Conservation (phyloP, 305 asterid genomes). For the Solanum hybrid region DNA sequence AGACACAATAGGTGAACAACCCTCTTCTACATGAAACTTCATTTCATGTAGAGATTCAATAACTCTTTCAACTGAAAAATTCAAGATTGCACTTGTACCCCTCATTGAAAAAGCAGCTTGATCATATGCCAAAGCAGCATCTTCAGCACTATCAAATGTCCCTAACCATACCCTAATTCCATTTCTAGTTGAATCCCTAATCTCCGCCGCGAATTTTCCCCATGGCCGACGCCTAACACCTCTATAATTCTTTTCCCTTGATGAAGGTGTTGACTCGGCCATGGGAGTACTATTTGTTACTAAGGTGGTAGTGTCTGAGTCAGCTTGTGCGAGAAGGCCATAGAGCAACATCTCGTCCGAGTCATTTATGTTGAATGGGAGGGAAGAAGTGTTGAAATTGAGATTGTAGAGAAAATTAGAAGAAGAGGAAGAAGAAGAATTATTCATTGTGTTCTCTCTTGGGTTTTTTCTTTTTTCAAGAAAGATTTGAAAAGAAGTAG, state of each 20-base stretch:
- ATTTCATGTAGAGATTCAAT: conserved; percentile 53
- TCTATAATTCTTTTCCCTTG: background rate
- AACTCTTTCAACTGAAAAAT: conserved; percentile 60
- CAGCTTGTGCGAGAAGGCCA: conserved; percentile 27
- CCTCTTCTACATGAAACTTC: conserved; percentile 31
- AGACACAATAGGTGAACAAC: conserved; percentile 63
- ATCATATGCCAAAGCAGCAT: conserved; percentile 78
- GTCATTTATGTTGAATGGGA: conserved; percentile 52
- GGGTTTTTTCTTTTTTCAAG: fast-evolving
- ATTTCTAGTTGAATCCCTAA: conserved; percentile 54
- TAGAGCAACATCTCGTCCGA: conserved; percentile 52
- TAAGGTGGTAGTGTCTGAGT: background rate
- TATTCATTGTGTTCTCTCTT: background rate
- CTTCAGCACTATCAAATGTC: conserved; percentile 58
- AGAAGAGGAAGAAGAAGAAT: background rate
- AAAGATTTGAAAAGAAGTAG: background rate
- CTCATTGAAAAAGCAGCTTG: conserved; percentile 70
- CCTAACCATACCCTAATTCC: conserved; percentile 1
- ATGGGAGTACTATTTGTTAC: background rate
- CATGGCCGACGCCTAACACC: conserved; percentile 71
- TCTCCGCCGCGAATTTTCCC: conserved; percentile 86
- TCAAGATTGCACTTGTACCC: conserved; percentile 47
- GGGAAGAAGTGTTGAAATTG: conserved; percentile 13
- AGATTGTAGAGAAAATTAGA: background rate
- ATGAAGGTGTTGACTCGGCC: background rate